Percentiles rank a stretch among this genome's conserved stretches.
Conservation (phyloP, 139 green algal species). For the Coelastrella sp. region DNA sequence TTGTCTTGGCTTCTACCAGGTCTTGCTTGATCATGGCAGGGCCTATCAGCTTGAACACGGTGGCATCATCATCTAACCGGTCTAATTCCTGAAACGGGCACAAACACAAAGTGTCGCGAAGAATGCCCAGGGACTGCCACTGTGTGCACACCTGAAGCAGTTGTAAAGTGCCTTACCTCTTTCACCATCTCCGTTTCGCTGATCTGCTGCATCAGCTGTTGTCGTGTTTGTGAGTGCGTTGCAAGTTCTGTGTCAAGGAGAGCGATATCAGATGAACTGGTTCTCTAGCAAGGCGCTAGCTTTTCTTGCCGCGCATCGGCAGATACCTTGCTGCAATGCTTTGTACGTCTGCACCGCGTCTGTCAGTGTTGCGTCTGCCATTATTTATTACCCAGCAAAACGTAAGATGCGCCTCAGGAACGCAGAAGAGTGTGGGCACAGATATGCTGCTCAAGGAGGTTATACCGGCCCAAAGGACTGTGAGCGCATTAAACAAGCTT, state of each 20-base stretch:
- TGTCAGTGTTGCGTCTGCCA: not conserved
- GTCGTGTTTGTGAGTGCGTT: constrained; percentile 59
- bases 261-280: not conserved
- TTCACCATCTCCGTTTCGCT: constrained; percentile 83
- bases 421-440: too few relatives aligned
- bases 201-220: constrained; percentile 75
- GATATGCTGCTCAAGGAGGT: too few relatives aligned
- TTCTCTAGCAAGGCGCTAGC: not conserved
- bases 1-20: constrained; percentile 86
- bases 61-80: constrained; percentile 79
- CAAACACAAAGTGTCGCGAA: not conserved
- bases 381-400: not conserved
- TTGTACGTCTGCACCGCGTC: constrained; percentile 36
- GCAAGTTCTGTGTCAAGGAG: constrained; percentile 59
- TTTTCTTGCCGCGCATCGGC: not conserved
- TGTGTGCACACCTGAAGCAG: not conserved
- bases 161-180: constrained; percentile 53
- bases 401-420: too few relatives aligned
- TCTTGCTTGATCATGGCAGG: constrained; percentile 92
- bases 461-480: too few relatives aligned
- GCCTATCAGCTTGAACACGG: constrained; percentile 93
- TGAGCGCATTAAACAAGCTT: too few relatives aligned
- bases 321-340: constrained; percentile 42
- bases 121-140: not conserved
- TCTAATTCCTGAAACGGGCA: constrained; percentile 82